Percentiles rank a stretch among this genome's conserved stretches.
phyloP scores from a whole-genome alignment of 306 rosid genomes.

The Luffa acutangula region DNA sequence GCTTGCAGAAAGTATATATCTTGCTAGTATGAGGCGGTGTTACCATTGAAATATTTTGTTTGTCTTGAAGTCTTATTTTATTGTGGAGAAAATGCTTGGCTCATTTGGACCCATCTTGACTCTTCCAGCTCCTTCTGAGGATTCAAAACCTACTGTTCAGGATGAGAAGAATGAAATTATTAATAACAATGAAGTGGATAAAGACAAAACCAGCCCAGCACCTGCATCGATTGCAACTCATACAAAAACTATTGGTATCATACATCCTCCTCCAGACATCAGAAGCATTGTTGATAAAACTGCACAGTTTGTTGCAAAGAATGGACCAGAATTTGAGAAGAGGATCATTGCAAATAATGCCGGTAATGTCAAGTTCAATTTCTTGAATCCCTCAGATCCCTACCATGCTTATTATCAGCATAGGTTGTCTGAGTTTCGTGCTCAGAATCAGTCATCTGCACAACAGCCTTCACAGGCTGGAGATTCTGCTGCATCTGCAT shows the following conservation, averaged over 20 bases:
- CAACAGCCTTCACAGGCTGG: slow-evolving; percentile 28
- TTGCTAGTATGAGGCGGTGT: slow-evolving; percentile 8
- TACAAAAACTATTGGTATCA: slow-evolving; percentile 86
- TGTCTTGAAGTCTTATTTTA: slow-evolving; percentile 6
- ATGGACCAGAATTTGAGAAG: slow-evolving; percentile 83
- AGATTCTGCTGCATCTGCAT: slow-evolving; percentile 37
- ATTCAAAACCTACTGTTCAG: slow-evolving; percentile 44
- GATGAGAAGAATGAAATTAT: slow-evolving; percentile 20
- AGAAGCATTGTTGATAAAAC: slow-evolving; percentile 90
- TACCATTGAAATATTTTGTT: slow-evolving; percentile 2
- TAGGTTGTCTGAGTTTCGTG: slow-evolving; percentile 66
- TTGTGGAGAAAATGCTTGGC: slow-evolving; percentile 39
- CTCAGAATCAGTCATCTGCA: slow-evolving; percentile 53
- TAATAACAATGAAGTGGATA: slow-evolving; percentile 23
- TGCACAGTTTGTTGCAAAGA: slow-evolving; percentile 74
- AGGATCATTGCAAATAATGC: slow-evolving; percentile 76
- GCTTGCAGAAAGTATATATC: slow-evolving; percentile 6
- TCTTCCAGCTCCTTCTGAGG: slow-evolving; percentile 79
- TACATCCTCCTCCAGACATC: slow-evolving; percentile 84
- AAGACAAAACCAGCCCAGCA: slow-evolving; percentile 23
- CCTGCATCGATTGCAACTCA: slow-evolving; percentile 63
- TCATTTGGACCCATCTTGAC: slow-evolving; percentile 60
- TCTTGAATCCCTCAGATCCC: slow-evolving; percentile 57
- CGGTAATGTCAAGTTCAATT: slow-evolving; percentile 73
- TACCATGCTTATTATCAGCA: slow-evolving; percentile 93